phyloP scores from a whole-genome alignment of 2,329 filamentous ascomycete genomes.

The Claviceps pusilla region DNA sequence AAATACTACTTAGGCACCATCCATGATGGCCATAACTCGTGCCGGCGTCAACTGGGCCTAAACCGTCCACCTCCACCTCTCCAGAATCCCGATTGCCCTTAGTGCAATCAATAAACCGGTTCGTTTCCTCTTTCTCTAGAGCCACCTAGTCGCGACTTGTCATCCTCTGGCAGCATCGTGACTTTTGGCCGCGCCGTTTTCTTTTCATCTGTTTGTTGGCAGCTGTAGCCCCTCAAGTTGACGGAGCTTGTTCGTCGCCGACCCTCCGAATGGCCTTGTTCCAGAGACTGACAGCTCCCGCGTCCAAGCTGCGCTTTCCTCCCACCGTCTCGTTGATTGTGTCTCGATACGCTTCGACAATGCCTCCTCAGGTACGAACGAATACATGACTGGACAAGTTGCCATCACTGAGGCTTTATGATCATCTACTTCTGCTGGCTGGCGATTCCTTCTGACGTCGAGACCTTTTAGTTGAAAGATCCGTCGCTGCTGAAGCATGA shows the following conservation, averaged over 20 bases:
- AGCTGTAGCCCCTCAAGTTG: background rate
- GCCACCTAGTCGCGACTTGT: background rate
- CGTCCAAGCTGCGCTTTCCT: constrained; percentile 16
- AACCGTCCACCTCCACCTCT: background rate
- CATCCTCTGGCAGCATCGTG: too few relatives aligned
- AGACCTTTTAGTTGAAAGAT: constrained; percentile 49
- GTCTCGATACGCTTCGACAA: constrained; percentile 29
- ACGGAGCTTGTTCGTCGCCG: background rate
- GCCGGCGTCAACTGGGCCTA: background rate
- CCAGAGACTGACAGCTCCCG: constrained; percentile 16
- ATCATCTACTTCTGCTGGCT: background rate
- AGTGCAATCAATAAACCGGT: too few relatives aligned
- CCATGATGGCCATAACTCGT: background rate
- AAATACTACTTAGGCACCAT: too few relatives aligned
- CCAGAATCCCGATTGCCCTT: background rate
- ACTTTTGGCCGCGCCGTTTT: too few relatives aligned
- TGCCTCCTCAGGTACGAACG: constrained; percentile 28
- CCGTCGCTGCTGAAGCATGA: constrained; percentile 71
- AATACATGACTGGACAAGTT: background rate
- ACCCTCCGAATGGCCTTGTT: constrained; percentile 16
- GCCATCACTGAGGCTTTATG: background rate
- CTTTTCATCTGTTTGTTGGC: too few relatives aligned
- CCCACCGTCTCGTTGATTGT: constrained; percentile 13
- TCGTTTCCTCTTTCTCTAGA: background rate
- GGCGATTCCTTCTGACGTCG: background rate